phyloP scores from a whole-genome alignment of 345 rosid species.

The Litchi chinensis region DNA sequence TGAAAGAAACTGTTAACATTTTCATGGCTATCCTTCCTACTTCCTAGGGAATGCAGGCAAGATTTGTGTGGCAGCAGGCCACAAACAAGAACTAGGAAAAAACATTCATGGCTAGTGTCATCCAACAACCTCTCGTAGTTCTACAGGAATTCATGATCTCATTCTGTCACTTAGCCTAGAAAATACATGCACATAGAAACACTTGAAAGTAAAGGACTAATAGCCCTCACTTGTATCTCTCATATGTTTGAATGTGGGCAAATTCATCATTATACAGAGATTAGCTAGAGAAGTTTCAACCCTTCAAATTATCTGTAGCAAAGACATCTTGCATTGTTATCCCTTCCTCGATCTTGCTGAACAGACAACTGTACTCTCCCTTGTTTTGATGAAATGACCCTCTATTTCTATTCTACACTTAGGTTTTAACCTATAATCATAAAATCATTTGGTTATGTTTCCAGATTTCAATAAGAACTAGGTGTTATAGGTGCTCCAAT shows the following conservation, averaged over 20 bases:
- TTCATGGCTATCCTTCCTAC: not conserved
- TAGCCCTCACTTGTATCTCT: not conserved
- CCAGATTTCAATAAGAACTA: not conserved
- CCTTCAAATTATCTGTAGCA: not conserved
- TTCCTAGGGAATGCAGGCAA: not conserved
- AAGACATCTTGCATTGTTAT: not conserved
- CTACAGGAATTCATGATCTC: not conserved
- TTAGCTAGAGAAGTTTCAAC: not conserved
- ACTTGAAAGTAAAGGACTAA: not conserved
- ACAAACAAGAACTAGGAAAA: not conserved
- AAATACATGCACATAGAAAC: not conserved
- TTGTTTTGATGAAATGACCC: not conserved
- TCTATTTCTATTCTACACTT: not conserved
- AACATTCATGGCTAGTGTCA: not conserved
- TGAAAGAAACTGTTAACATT: not conserved
- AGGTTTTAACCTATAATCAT: not conserved
- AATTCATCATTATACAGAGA: not conserved
- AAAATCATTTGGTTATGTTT: not conserved
- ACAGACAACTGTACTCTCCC: not conserved
- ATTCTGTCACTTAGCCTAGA: not conserved
- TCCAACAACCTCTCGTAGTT: not conserved
- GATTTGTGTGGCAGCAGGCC: not conserved
- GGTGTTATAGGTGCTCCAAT: not conserved
- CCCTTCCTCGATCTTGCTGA: not conserved
- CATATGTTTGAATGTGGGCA: not conserved